Evolutionary conservation across 495 filamentous ascomycete species (phyloP).

Genomic region (Aspergillus carlsbadensis): DNA sequence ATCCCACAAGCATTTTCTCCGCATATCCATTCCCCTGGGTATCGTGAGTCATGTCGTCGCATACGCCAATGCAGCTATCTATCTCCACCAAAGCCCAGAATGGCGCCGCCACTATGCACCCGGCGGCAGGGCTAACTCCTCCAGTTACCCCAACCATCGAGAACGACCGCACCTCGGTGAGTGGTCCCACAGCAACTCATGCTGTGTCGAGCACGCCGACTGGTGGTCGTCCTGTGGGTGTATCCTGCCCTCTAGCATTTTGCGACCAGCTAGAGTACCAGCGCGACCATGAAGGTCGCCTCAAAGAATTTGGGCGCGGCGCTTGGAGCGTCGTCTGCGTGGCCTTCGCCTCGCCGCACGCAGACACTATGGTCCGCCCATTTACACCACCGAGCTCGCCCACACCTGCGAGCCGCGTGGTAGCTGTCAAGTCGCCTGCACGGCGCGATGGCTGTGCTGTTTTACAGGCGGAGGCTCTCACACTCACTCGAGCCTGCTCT

Average conservation of each 20-base stretch:
- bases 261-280: slow-evolving; percentile 37
- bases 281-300: slow-evolving; percentile 25
- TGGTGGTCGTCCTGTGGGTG: background rate
- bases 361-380: background rate
- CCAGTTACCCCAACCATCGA: slow-evolving; percentile 39
- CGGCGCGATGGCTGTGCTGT: slow-evolving; percentile 49
- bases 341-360: slow-evolving; percentile 26
- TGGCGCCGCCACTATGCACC: slow-evolving; percentile 15
- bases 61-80: slow-evolving; percentile 30
- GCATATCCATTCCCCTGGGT: background rate
- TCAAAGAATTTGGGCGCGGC: slow-evolving; percentile 53
- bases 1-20: background rate
- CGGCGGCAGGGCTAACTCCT: slow-evolving; percentile 30
- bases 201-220: background rate
- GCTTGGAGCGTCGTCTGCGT: slow-evolving; percentile 63
- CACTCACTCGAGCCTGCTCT: slow-evolving; percentile 48
- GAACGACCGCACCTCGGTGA: slow-evolving; percentile 17
- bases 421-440: slow-evolving; percentile 57
- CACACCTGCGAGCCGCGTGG: slow-evolving; percentile 28
- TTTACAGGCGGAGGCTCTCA: slow-evolving; percentile 50
- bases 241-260: slow-evolving; percentile 25
- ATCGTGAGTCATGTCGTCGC: slow-evolving; percentile 7
- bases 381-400: slow-evolving; percentile 51
- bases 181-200: slow-evolving; percentile 2
- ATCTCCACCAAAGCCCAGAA: slow-evolving; percentile 25